Conservation (phyloP, 306 rosid genomes). For the Senna siamea region DNA sequence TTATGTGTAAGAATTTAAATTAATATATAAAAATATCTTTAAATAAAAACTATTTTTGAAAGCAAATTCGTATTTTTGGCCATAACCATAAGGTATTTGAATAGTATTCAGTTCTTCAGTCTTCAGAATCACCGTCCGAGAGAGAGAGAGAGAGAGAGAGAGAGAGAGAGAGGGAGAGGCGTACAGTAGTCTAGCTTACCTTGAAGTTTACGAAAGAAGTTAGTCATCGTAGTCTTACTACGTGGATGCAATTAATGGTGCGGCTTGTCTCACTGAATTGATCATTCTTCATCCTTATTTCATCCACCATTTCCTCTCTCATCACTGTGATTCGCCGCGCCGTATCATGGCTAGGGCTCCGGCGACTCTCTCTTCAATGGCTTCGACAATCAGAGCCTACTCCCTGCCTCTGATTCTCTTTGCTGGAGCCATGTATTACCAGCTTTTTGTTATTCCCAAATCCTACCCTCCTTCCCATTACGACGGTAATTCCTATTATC, state of each 20-base stretch:
- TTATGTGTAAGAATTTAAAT: too few relatives aligned
- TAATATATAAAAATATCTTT: too few relatives aligned
- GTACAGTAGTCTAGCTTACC: not conserved
- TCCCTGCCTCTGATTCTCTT: slow-evolving; percentile 71
- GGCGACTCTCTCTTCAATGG: slow-evolving; percentile 40
- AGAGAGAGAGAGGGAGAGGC: too few relatives aligned
- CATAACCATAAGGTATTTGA: too few relatives aligned
- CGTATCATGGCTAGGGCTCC: slow-evolving; percentile 53
- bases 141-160: not conserved
- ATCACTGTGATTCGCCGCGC: slow-evolving; percentile 14
- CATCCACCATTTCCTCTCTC: not conserved
- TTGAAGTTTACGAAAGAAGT: not conserved
- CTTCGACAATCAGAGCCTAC: slow-evolving; percentile 70
- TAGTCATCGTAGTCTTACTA: not conserved
- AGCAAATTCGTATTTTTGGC: too few relatives aligned
- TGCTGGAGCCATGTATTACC: slow-evolving; percentile 66
- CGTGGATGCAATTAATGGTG: too few relatives aligned
- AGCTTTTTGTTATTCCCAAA: slow-evolving; percentile 76
- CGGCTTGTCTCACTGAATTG: not conserved
- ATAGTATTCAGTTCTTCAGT: too few relatives aligned
- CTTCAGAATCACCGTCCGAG: not conserved
- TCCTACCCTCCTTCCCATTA: slow-evolving; percentile 85
- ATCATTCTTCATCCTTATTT: not conserved
- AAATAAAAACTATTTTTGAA: too few relatives aligned
- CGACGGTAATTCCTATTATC: slow-evolving; percentile 52